phyloP scores from a whole-genome alignment of 2,329 filamentous ascomycete genomes.

The Blumeriella jaapii region DNA sequence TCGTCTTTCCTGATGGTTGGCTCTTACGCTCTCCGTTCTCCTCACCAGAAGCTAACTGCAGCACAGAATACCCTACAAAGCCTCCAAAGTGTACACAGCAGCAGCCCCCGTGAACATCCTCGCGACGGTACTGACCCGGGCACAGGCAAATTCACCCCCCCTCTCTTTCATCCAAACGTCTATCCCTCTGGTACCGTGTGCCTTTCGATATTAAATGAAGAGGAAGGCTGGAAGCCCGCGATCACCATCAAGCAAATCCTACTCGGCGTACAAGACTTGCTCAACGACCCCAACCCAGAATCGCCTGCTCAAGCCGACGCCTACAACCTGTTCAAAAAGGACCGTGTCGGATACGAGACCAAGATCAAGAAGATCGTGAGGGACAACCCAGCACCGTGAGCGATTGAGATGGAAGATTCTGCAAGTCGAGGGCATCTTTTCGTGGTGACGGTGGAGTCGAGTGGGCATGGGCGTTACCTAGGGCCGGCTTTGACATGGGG shows the following conservation, averaged over 20 bases:
- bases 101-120: not conserved
- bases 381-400: conserved; percentile 69
- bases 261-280: conserved; percentile 86
- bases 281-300: conserved; percentile 94
- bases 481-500: conserved; percentile 1
- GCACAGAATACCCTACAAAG: conserved; percentile 89
- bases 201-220: conserved; percentile 92
- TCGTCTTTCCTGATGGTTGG: conserved; percentile 87
- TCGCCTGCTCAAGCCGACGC: conserved; percentile 95
- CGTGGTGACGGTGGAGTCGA: not conserved
- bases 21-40: conserved; percentile 9
- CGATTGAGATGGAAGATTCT: conserved; percentile 78
- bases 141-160: conserved; percentile 87
- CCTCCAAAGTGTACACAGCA: conserved; percentile 80
- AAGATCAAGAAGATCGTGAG: conserved; percentile 77
- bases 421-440: conserved; percentile 40
- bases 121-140: conserved; percentile 12
- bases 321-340: conserved; percentile 93
- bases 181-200: conserved; percentile 98
- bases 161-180: conserved; percentile 96
- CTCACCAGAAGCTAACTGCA: conserved; percentile 15
- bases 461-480: conserved; percentile 2
- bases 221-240: conserved; percentile 96
- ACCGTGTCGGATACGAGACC: conserved; percentile 75
- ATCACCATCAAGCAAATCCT: conserved; percentile 98